A percentile compares a stretch with the other conserved stretches of the same genome.
Evolutionary conservation across 2,329 filamentous ascomycete species (phyloP).

Genomic region (Dothideomycetidae sp.): DNA sequence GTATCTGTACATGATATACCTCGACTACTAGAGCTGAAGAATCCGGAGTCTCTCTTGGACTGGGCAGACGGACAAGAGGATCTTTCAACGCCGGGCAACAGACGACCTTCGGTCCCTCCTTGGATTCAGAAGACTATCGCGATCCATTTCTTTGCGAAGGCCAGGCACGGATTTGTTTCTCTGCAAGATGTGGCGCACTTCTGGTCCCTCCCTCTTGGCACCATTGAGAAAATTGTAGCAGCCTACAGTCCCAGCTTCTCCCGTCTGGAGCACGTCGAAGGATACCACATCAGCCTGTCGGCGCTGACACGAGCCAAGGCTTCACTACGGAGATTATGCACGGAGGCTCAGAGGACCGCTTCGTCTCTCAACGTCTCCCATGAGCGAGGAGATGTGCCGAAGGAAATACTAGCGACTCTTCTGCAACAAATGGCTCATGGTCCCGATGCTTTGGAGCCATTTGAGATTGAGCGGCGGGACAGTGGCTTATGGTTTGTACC

Average conservation of each 20-base stretch:
- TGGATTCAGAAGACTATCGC: constrained; percentile 6
- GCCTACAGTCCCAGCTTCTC: not conserved
- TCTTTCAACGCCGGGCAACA: constrained; percentile 1
- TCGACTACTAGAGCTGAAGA: constrained; percentile 1
- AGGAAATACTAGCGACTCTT: not conserved
- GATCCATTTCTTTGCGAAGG: constrained; percentile 2
- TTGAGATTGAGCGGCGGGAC: not conserved
- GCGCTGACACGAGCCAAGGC: not conserved
- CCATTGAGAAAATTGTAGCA: not conserved
- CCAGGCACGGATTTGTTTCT: not conserved
- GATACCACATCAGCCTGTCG: not conserved
- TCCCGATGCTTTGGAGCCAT: not conserved
- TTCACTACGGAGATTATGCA: not conserved
- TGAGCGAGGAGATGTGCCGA: not conserved
- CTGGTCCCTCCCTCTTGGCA: not conserved
- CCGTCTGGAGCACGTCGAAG: not conserved
- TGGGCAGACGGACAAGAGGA: constrained; percentile 1
- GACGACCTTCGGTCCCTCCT: constrained; percentile 1
- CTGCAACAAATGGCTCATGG: not conserved
- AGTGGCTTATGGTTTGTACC: not conserved
- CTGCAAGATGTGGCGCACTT: not conserved
- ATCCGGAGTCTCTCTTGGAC: not conserved
- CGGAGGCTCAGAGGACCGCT: not conserved
- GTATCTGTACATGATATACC: not conserved
- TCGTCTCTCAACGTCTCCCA: not conserved